Percentiles rank a stretch among this genome's conserved stretches.
Conservation (phyloP, 257 asterid species). For the Ligustrum vulgare region DNA sequence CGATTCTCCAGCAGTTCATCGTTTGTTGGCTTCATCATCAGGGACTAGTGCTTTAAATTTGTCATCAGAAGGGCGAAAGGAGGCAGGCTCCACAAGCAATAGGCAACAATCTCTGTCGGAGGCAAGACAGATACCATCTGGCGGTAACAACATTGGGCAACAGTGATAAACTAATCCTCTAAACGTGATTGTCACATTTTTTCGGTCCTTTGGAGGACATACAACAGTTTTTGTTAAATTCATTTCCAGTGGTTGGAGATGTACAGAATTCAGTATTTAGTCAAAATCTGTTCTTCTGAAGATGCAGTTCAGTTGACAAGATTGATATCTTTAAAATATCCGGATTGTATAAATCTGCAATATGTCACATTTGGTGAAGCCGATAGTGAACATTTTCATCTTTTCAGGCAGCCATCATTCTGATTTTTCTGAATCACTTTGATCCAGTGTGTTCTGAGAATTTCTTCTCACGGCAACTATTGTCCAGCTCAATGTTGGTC, state of each 20-base stretch:
- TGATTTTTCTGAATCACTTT: conserved; percentile 31
- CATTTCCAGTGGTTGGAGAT: conserved; percentile 65
- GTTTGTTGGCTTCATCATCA: conserved; percentile 64
- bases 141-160: conserved; percentile 69
- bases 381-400: conserved; percentile 45
- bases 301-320: conserved; percentile 11
- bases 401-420: conserved; percentile 31
- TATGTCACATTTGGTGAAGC: conserved; percentile 53
- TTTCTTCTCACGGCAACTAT: conserved; percentile 25
- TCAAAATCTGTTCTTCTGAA: conserved; percentile 44
- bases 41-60: conserved; percentile 63
- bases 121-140: conserved; percentile 69
- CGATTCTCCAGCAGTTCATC: conserved; percentile 57
- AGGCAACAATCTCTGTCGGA: conserved; percentile 64
- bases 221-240: conserved; percentile 68
- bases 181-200: conserved; percentile 27
- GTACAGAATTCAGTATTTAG: conserved; percentile 59
- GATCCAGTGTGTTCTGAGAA: conserved; percentile 27
- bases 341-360: conserved; percentile 66
- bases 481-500: conserved; percentile 24
- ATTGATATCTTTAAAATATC: conserved; percentile 11
- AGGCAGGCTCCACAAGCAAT: conserved; percentile 57
- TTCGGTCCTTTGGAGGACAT: conserved; percentile 43
- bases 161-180: conserved; percentile 56
- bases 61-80: conserved; percentile 68